Evolutionary conservation across 2,329 filamentous ascomycete genomes (phyloP).

Genomic region (Beauveria varroae): DNA sequence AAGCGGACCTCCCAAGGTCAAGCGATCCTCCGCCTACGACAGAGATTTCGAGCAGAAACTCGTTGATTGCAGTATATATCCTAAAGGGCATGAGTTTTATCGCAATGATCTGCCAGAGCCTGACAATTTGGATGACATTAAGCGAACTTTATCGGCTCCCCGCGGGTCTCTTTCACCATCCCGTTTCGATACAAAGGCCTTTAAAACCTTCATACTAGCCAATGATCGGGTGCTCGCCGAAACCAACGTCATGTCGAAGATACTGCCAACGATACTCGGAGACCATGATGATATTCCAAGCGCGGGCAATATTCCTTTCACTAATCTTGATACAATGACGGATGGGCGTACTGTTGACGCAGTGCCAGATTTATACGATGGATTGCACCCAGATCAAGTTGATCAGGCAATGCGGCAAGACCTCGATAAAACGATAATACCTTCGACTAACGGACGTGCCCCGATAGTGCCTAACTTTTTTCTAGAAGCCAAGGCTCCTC

Average conservation of each 20-base stretch:
- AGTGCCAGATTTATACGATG: constrained; percentile 26
- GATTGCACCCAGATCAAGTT: constrained; percentile 21
- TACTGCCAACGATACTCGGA: constrained; percentile 26
- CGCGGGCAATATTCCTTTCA: background rate
- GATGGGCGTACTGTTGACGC: constrained; percentile 21
- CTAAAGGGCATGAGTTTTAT: background rate
- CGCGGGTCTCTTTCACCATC: constrained; percentile 29
- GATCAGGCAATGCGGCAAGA: constrained; percentile 13
- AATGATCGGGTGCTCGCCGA: constrained; percentile 26
- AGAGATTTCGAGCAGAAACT: constrained; percentile 29
- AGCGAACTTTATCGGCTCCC: background rate
- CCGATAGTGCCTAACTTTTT: constrained; percentile 35
- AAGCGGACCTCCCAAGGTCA: constrained; percentile 4
- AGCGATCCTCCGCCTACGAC: constrained; percentile 23
- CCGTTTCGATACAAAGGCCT: constrained; percentile 23
- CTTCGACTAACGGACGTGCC: background rate
- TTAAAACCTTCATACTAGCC: constrained; percentile 21
- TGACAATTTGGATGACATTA: background rate
- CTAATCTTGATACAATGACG: constrained; percentile 28
- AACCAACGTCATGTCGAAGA: constrained; percentile 23
- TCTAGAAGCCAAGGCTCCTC: constrained; percentile 29
- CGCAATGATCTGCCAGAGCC: background rate
- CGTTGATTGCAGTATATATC: constrained; percentile 26
- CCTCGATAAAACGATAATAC: background rate
- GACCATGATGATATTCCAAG: background rate